Percentiles rank a stretch among this genome's conserved stretches.
phyloP scores from a whole-genome alignment of 1,284 basidiomycete genomes.

The Termitomyces sp. region DNA sequence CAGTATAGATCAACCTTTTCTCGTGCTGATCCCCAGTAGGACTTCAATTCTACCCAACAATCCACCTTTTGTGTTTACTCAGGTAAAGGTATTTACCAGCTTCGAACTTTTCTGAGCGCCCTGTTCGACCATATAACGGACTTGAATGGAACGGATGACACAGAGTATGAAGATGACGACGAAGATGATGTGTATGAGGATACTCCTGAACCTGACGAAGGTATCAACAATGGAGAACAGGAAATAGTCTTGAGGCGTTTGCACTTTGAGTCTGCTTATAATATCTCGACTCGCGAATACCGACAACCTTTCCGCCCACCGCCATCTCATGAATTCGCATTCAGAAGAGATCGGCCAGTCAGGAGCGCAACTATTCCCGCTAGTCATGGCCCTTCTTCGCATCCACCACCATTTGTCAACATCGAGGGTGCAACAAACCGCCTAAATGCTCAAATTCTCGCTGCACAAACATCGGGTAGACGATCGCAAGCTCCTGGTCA shows the following conservation, averaged over 20 bases:
- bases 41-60: slow-evolving; percentile 89
- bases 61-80: slow-evolving; percentile 97
- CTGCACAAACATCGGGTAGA: slow-evolving; percentile 25
- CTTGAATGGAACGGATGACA: slow-evolving; percentile 64
- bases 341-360: slow-evolving; percentile 27
- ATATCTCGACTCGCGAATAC: slow-evolving; percentile 22
- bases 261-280: slow-evolving; percentile 25
- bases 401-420: slow-evolving; percentile 23
- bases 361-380: slow-evolving; percentile 25
- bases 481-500: slow-evolving; percentile 26
- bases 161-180: slow-evolving; percentile 68
- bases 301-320: slow-evolving; percentile 18
- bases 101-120: slow-evolving; percentile 76
- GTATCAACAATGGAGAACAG: slow-evolving; percentile 31
- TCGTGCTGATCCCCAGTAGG: slow-evolving; percentile 39
- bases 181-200: slow-evolving; percentile 50
- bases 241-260: slow-evolving; percentile 20
- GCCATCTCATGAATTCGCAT: slow-evolving; percentile 27
- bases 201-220: slow-evolving; percentile 38
- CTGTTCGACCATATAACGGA: slow-evolving; percentile 70
- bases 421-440: slow-evolving; percentile 26
- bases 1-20: background rate
- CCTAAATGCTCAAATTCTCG: slow-evolving; percentile 28
- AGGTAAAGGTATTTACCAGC: slow-evolving; percentile 81
- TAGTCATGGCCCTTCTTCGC: slow-evolving; percentile 11